These are phyloP conservation scores for Marasmius sp. DNA, from an alignment of 1,284 basidiomycete species.

Conservation along the genomic window DNA sequence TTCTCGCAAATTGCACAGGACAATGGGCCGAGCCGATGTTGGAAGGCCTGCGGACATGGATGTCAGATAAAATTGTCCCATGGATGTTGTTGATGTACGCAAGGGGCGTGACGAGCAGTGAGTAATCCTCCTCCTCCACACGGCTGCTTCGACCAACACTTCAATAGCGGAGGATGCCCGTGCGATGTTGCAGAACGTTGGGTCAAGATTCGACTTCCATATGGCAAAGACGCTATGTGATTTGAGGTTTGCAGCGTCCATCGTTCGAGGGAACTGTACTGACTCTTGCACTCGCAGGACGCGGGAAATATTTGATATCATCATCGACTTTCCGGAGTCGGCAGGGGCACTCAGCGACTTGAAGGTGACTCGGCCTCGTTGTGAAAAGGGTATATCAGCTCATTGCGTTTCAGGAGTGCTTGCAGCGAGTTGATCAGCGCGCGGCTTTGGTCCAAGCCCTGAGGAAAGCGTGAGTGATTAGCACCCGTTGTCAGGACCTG, in stretches of 20 bases:
- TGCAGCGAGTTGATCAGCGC: conserved; percentile 78
- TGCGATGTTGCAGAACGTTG: conserved; percentile 75
- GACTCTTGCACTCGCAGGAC: conserved; percentile 48
- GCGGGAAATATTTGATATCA: conserved; percentile 92
- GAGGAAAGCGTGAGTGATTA: conserved; percentile 59
- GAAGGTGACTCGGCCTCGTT: conserved; percentile 48
- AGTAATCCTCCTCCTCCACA: conserved; percentile 22
- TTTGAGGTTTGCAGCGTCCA: conserved; percentile 59
- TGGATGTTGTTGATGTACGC: conserved; percentile 85
- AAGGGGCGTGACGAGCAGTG: conserved; percentile 57
- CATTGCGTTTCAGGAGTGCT: conserved; percentile 55
- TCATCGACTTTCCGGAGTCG: conserved; percentile 92
- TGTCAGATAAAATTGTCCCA: conserved; percentile 73
- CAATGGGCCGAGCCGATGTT: conserved; percentile 74
- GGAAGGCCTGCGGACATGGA: conserved; percentile 66
- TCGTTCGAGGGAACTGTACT: background rate
- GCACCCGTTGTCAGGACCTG: background rate
- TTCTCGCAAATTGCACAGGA: conserved; percentile 62
- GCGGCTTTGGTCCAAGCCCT: conserved; percentile 67
- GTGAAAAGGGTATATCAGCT: background rate
- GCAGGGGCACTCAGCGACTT: conserved; percentile 86
- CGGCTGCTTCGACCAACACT: conserved; percentile 20
- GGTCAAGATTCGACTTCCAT: conserved; percentile 87
- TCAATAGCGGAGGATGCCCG: conserved; percentile 65
- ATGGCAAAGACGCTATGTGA: conserved; percentile 88